Base-by-base conservation (phyloP, 768 basidiomycete species). In the Agaricus blazei region DNA sequence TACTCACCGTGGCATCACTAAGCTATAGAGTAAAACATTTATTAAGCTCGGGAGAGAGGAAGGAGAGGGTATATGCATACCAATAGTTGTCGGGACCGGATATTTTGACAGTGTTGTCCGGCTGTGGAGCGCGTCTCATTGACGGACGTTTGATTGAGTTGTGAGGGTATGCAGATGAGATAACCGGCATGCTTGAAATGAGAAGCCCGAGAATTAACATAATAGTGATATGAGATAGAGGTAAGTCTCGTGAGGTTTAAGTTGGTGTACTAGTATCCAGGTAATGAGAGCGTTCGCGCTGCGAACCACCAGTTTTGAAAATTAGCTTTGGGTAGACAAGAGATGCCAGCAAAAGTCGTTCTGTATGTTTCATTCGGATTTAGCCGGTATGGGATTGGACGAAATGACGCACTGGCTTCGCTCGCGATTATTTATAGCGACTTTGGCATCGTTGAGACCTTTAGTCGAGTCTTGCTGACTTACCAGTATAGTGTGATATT, bases 21-120 rank as follows among this genome's bases (percentile, higher is more conserved):
- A 75, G 55, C 77, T 77, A 48, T 4, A 48, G 12, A 3, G 9
- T 9, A 44, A 42, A 43, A 29, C 19, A 48, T 14, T 19, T 11
- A 26, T 51, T 26, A 14, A 41, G 26, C 26, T 23, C 14, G 19
- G 11, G 19, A 36, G 26, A 40, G 38, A 27, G 14, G 24, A 23
- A 19, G 36, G 28, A 7, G n/a, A 15, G 47, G 40, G 29, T 27
- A 38, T 24, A 44, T 8, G 62, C 77, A 9, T 57, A 82, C 79
- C 80, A 82, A 62, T 72, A 78, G 8, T 60, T 65, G 19, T 70
- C 65, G 1, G 69, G 65, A 58, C 73, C 67, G 2, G 73, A 78
- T 27, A 82, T 68, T 59, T 72, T 76, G 58, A 82, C 81, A 54
- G 76, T 78, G 59, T 81, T 82, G 59, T 79, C 78, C 12, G 62